These are phyloP conservation scores for Zea mays DNA, from an alignment of 176 grass and related monocot species.

Conservation along the genomic window Zm-B73-REFERENCE-NAM-5.0 NC_050103.1:142998001-142998500, in stretches of 20 bases:
- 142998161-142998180: slow-evolving; percentile 11
- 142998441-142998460: slow-evolving; percentile 56
- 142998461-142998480: background rate
- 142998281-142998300: slow-evolving; percentile 60
- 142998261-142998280: slow-evolving; percentile 76
- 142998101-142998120: background rate
- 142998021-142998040: too few species aligned
- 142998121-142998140: background rate
- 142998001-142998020: too few species aligned
- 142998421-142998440: slow-evolving; percentile 76
- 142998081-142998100: background rate
- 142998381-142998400: slow-evolving; percentile 80
- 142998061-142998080: too few species aligned
- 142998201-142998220: slow-evolving; percentile 69
- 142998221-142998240: slow-evolving; percentile 86
- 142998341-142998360: slow-evolving; percentile 27
- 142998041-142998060: too few species aligned
- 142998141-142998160: background rate
- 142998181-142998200: slow-evolving; percentile 42
- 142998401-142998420: slow-evolving; percentile 68
- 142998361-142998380: slow-evolving; percentile 46
- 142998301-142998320: background rate
- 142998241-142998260: slow-evolving; percentile 66
- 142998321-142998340: slow-evolving; percentile 26
- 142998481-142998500: background rate